Evolutionary conservation across 805 yeast genomes (phyloP), one percentile per base, ranked within the genome.

Genomic region (Kuraishia molischiana): DNA sequence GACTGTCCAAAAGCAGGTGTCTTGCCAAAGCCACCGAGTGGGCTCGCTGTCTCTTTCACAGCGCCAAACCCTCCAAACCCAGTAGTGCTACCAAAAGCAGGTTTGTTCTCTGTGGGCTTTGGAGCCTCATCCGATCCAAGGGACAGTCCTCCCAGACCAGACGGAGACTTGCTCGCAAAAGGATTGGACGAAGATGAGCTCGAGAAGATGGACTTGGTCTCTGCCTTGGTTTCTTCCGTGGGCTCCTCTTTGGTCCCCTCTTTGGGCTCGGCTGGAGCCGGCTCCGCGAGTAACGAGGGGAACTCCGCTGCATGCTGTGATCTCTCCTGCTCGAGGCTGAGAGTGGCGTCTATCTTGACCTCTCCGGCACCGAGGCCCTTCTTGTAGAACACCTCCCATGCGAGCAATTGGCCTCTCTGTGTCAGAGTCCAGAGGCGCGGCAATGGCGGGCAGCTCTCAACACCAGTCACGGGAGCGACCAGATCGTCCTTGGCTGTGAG

Each of bases 401-500:
- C 65, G 31, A 74, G 56, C 19, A 85, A 51, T 24, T 57, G 63
- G 29, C 94, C 94, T 40, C 71, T 70, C 45, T 79, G 71, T 34
- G 79, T 78, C 41, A 85, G 54, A 6, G 73, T 60, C 62, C 79
- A 73, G 13, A 84, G 41, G 21, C 82, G 62, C 0, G 95, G 95
- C 40, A 84, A 61, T 29, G 85, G 77, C 1, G 52, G 63, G 8
- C 74, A 73, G 29, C 63, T 63, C 1, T 80, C 85, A 2, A 80
- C 64, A 9, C 77, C 77, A 5, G 63, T 55, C 42, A 77, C 71
- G 0, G 90, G 86, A 11, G 71, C 68, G 2, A 52, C 38, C 2
- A 79, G 72, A 1, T 48, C 47, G 1, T 62, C 65, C 0, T 55
- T 53, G 2, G 74, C 60, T 9, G 68, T 60, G 11, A 77, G 47